phyloP scores from a whole-genome alignment of 2,329 filamentous ascomycete genomes.

The Graphilbum sp. region DNA sequence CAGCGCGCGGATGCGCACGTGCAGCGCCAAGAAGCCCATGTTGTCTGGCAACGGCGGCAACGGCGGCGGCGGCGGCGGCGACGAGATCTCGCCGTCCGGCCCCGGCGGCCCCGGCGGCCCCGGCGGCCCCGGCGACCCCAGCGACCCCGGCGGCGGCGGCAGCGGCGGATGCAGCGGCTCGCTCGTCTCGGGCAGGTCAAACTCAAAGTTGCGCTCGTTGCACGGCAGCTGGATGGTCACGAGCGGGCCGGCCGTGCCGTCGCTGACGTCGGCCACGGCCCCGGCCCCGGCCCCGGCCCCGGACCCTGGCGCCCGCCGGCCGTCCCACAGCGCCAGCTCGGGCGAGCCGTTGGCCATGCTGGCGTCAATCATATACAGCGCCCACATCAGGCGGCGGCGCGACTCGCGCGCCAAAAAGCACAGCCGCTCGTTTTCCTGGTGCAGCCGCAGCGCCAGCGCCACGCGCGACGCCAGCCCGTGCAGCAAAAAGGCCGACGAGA shows the following conservation, averaged over 20 bases:
- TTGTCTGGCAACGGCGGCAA: slow-evolving; percentile 32
- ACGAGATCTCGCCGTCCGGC: background rate
- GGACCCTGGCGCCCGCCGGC: slow-evolving; percentile 19
- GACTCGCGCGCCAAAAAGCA: slow-evolving; percentile 28
- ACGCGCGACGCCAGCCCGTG: slow-evolving; percentile 28
- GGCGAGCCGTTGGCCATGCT: slow-evolving; percentile 28
- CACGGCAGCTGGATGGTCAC: slow-evolving; percentile 31
- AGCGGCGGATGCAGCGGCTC: slow-evolving; percentile 29
- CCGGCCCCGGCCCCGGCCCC: too few relatives aligned
- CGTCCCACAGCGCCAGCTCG: slow-evolving; percentile 28
- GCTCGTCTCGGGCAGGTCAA: slow-evolving; percentile 37
- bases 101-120: background rate
- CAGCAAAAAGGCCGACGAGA: slow-evolving; percentile 30
- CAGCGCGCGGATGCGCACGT: slow-evolving; percentile 38
- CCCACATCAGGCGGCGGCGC: slow-evolving; percentile 30
- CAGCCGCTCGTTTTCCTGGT: slow-evolving; percentile 28
- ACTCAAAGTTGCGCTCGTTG: slow-evolving; percentile 36
- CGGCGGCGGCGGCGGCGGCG: slow-evolving; percentile 12
- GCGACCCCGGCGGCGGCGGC: slow-evolving; percentile 9
- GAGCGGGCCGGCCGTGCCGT: too few relatives aligned
- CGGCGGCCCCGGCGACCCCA: slow-evolving; percentile 9
- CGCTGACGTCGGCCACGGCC: too few relatives aligned
- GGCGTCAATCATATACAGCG: slow-evolving; percentile 29
- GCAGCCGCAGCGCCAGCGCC: slow-evolving; percentile 30
- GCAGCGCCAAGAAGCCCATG: slow-evolving; percentile 37